phyloP scores from a whole-genome alignment of 805 yeast species.

The Saccharomycopsis sp. region DNA sequence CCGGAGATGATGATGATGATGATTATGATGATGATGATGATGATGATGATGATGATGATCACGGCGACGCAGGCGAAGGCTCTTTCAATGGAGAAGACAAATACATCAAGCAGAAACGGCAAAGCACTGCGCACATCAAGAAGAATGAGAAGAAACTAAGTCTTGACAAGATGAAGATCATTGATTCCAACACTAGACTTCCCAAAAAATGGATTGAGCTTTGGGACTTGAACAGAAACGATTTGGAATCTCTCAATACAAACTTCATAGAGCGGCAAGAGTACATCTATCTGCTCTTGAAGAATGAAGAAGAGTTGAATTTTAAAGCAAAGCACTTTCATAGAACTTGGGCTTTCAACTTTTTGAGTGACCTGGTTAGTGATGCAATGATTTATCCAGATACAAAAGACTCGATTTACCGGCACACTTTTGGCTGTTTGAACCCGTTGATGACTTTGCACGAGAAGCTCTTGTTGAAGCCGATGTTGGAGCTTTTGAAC shows the following conservation, averaged over 20 bases:
- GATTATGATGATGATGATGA: constrained; percentile 1
- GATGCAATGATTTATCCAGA: constrained; percentile 16
- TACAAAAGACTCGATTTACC: constrained; percentile 15
- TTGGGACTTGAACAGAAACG: constrained; percentile 16
- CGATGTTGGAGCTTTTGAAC: constrained; percentile 20
- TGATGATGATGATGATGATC: neutral
- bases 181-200: constrained; percentile 13
- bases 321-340: constrained; percentile 15
- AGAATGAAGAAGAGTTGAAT: constrained; percentile 15
- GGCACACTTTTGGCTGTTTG: constrained; percentile 21
- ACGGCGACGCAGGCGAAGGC: neutral
- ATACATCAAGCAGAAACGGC: constrained; percentile 4
- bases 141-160: constrained; percentile 8
- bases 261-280: constrained; percentile 17
- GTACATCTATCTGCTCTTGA: constrained; percentile 13
- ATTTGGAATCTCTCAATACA: constrained; percentile 8
- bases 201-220: constrained; percentile 16
- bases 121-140: constrained; percentile 5
- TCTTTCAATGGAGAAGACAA: neutral
- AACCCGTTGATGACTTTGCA: constrained; percentile 19
- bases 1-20: constrained; percentile 1
- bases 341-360: constrained; percentile 16
- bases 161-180: constrained; percentile 14
- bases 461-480: constrained; percentile 16
- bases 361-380: constrained; percentile 12